Base-by-base conservation (phyloP, 495 filamentous ascomycete species). In the Annulohypoxylon moriforme region DNA sequence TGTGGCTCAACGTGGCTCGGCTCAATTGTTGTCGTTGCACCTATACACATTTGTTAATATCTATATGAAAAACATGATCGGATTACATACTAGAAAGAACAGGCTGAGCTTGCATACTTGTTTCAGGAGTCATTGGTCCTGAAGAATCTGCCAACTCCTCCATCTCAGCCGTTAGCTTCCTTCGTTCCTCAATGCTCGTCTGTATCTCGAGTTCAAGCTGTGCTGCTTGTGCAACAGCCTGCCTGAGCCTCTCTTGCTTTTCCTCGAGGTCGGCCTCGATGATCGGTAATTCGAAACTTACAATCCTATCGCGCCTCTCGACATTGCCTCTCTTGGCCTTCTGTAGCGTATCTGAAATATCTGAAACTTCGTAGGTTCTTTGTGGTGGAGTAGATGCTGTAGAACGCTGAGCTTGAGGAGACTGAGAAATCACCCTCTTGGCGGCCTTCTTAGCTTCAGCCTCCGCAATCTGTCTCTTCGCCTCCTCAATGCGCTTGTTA, bases 391-490 rank as follows among this genome's bases (percentile, higher is more conserved):
- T 40, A 50, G 73, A 74, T 61, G 68, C 44, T 34, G 65, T 55
- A 50, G 67, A 67, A 14, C 73, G 63, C n/a, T 67, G 75, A 25
- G 73, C 60, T 8, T 64, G 67, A 36, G 60, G 42, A 10, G 64
- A 67, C 2, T 76, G 66, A 68, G 46, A 67, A 38, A 71, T 80
- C 56, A 68, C 60, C 67, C 75, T 85, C 53, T 68, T 81, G 69
- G 71, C 60, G 24, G 68, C 65, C 67, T 87, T 89, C 64, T 85
- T 87, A 33, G 91, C 86, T 77, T 96, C 92, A 36, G 89, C 85
- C 73, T 93, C 90, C 14, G 90, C 91, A 76, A 97, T 95, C 61
- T 85, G 90, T 76, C 86, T 86, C 69, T 88, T 92, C 83, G 94
- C 88, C 40, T 85, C 85, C 76, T 92, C 87, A 55, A 97, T 95